Evolutionary conservation across 225 moss, liverwort and hornwort genomes (phyloP).

Genomic region (Climacium dendroides): DNA sequence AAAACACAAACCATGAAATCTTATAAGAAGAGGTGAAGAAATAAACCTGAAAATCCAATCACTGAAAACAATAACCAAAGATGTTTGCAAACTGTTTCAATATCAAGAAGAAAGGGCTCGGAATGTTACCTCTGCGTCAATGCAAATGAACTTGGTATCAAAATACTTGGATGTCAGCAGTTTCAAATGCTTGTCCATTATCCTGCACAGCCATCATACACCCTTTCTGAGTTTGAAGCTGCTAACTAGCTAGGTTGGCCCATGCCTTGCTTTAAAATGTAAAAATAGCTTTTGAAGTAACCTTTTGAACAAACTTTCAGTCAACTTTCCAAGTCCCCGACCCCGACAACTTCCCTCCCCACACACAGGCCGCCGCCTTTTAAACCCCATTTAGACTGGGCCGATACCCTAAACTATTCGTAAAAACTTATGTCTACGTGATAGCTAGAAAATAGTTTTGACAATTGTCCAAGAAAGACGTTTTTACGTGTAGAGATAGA

Average conservation of each 20-base stretch:
- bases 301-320: background rate
- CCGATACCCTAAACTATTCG: background rate
- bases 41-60: background rate
- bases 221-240: background rate
- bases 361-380: background rate
- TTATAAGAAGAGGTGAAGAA: background rate
- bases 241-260: background rate
- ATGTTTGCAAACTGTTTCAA: background rate
- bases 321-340: background rate
- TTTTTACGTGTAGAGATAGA: background rate
- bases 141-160: constrained; percentile 78
- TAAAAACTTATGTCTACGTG: background rate
- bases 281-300: background rate
- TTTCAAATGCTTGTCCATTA: constrained; percentile 81
- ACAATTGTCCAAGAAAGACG: background rate
- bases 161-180: constrained; percentile 55
- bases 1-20: background rate
- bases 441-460: background rate
- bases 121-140: constrained; percentile 66
- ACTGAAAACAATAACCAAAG: background rate
- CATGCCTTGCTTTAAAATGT: background rate
- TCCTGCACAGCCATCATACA: constrained; percentile 28
- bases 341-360: background rate
- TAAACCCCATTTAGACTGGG: background rate
- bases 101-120: background rate